A percentile compares a stretch with the other conserved stretches of the same genome.
phyloP scores from a whole-genome alignment of 257 asterid species.

The Paraleonurus japonicus region DNA sequence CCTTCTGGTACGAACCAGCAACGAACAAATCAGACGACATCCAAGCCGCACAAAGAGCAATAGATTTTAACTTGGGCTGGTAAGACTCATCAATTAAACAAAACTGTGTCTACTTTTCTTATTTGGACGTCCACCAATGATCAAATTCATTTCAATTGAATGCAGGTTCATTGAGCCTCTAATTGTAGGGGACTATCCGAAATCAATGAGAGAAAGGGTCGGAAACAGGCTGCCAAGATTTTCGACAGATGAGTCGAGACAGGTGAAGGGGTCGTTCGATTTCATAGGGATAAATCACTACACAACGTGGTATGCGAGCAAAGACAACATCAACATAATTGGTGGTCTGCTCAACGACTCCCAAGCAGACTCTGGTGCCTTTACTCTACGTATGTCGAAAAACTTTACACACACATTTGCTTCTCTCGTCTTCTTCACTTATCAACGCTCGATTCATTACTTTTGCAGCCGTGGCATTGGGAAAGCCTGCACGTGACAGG shows the following conservation, averaged over 20 bases:
- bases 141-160: not conserved
- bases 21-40: constrained; percentile 48
- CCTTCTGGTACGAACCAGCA: constrained; percentile 73
- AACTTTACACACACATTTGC: too few relatives aligned
- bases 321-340: constrained; percentile 37
- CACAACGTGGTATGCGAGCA: constrained; percentile 77
- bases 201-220: constrained; percentile 62
- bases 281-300: constrained; percentile 90
- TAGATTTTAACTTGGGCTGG: constrained; percentile 87
- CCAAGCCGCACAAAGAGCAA: constrained; percentile 62
- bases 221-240: constrained; percentile 60
- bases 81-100: constrained; percentile 25
- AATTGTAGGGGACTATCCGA: constrained; percentile 73
- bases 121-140: too few relatives aligned
- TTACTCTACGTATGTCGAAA: constrained; percentile 46
- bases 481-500: constrained; percentile 33
- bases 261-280: constrained; percentile 68
- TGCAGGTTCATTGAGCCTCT: constrained; percentile 81
- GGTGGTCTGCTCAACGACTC: constrained; percentile 60
- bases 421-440: not conserved
- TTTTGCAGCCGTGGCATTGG: constrained; percentile 32
- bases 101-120: too few relatives aligned
- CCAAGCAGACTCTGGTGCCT: constrained; percentile 59
- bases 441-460: not conserved
- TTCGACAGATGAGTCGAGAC: constrained; percentile 44